Base-by-base conservation (phyloP, 2,329 filamentous ascomycete species). In the Cytospora mali region DNA sequence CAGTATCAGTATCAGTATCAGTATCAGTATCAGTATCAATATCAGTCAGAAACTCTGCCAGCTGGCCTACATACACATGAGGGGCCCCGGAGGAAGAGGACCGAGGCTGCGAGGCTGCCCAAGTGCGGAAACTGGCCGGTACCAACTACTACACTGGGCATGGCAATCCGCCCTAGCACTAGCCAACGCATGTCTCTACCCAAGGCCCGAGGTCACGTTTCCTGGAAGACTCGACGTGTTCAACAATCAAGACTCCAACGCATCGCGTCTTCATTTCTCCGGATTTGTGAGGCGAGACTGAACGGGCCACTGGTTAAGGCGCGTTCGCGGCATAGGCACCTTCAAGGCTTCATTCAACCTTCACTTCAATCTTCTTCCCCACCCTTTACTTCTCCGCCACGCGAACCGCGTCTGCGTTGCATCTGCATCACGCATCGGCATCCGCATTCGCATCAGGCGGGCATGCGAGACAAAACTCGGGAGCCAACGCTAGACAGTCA, bases 31-130 rank as follows among this genome's bases (percentile, higher is more conserved):
- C 5, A 9, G n/a, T 21, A 54, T 31, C 27, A n/a, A n/a, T n/a
- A 60, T 54, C 50, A 60, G 58, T 60, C 58, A 60, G 58, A 50
- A 60, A 14, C 21, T 14, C 27, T 60, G 58, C 58, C 58, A 60
- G 58, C 58, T 60, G 58, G 58, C 58, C 57, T 28, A 29, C 35
- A 48, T 23, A 46, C 18, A 46, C 16, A 46, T n/a, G 42, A 46
- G 21, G 42, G 42, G n/a, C 42, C n/a, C n/a, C 42, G n/a, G 42
- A 46, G 42, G 42, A 46, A 46, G 3, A 46, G n/a, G 21, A 13
- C 42, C 42, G 42, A 46, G 42, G 42, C 42, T 46, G 42, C 57
- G 57, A 54, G 58, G 50, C 46, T 51, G 21, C 42, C 11, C n/a
- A 39, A 51, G 49, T 25, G 51, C 58, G 58, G 58, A 60, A 60